Conservation (phyloP, 1,139 yeast genomes). For the Pneumocystis murina region DNA sequence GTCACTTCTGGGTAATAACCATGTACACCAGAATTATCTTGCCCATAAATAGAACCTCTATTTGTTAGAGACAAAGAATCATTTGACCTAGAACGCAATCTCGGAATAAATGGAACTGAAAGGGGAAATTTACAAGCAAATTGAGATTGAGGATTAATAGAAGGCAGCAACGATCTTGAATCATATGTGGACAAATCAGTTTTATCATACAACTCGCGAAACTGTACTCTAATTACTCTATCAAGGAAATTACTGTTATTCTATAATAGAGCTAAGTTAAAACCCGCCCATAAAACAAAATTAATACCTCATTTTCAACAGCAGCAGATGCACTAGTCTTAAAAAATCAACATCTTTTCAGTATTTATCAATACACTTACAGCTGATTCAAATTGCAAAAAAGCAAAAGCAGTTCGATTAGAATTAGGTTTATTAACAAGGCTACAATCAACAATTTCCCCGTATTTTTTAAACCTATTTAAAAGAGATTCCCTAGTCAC, state of each 20-base stretch:
- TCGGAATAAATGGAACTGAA: neutral
- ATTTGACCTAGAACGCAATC: neutral
- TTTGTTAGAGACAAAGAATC: neutral
- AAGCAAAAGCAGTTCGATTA: constrained; percentile 46
- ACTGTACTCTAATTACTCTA: constrained; percentile 7
- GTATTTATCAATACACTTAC: neutral
- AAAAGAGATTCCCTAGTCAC: constrained; percentile 40
- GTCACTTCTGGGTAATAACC: neutral
- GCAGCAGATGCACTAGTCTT: constrained; percentile 63
- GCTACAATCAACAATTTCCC: constrained; percentile 35
- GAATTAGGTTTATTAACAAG: constrained; percentile 1
- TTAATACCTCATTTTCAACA: constrained; percentile 33
- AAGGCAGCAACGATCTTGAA: neutral
- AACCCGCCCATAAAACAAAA: neutral
- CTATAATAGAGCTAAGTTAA: neutral
- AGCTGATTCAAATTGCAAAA: constrained; percentile 47
- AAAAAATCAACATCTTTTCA: neutral
- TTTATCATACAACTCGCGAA: constrained; percentile 8
- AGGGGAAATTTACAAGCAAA: neutral
- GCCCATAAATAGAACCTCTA: neutral
- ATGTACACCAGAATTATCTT: neutral
- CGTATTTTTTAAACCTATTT: constrained; percentile 52
- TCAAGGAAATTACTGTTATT: constrained; percentile 7
- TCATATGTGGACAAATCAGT: neutral
- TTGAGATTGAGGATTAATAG: neutral